phyloP scores from a whole-genome alignment of 176 grass and related monocot genomes.

The Sorghum bicolor region DNA sequence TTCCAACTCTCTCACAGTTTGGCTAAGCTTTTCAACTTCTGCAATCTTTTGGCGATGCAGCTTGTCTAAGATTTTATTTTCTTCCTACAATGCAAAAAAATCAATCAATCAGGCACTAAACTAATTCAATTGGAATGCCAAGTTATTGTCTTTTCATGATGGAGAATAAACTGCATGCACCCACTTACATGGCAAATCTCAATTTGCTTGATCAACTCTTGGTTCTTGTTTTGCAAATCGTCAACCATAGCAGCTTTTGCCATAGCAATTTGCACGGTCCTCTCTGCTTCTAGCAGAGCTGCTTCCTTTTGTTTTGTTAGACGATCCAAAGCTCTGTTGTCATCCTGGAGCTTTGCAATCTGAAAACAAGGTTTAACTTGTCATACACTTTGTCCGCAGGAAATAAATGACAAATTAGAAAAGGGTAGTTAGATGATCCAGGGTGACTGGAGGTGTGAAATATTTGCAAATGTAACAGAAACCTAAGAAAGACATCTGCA shows the following conservation, averaged over 20 bases:
- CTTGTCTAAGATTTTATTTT: slow-evolving; percentile 98
- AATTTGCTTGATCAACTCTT: slow-evolving; percentile 97
- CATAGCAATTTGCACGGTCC: slow-evolving; percentile 84
- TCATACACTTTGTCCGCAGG: slow-evolving; percentile 14
- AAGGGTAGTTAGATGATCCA: neutral
- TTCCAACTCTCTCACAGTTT: slow-evolving; percentile 89
- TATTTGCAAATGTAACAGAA: neutral
- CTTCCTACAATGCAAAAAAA: slow-evolving; percentile 66
- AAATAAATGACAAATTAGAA: neutral
- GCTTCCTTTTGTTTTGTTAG: slow-evolving; percentile 97
- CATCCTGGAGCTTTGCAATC: slow-evolving; percentile 90
- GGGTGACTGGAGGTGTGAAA: neutral
- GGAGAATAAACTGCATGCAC: slow-evolving; percentile 20
- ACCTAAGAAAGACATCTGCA: neutral
- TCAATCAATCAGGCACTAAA: neutral
- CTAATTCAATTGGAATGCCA: neutral
- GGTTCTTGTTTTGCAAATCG: slow-evolving; percentile 98
- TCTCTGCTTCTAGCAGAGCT: slow-evolving; percentile 88
- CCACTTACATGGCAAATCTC: slow-evolving; percentile 91
- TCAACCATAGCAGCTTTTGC: slow-evolving; percentile 98
- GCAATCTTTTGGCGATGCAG: slow-evolving; percentile 96
- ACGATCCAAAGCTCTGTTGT: slow-evolving; percentile 93
- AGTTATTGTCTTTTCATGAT: slow-evolving; percentile 11
- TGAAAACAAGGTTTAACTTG: slow-evolving; percentile 40
- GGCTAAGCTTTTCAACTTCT: slow-evolving; percentile 96